Base-by-base conservation (phyloP, 1,284 basidiomycete species). In the Coniferiporia weirii region DNA sequence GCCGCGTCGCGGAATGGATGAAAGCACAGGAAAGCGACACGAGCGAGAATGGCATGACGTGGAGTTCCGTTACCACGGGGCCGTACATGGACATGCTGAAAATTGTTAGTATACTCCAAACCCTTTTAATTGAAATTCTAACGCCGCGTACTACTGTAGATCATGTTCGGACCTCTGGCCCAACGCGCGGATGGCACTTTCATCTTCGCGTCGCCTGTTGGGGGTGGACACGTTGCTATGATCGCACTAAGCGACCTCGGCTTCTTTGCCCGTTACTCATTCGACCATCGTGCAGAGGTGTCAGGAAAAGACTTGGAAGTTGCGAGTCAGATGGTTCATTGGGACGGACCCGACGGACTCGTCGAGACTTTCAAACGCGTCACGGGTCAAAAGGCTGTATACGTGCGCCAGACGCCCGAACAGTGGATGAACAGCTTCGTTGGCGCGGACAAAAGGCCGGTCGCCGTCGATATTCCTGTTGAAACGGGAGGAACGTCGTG, bases 61-160 rank as follows among this genome's bases (percentile, higher is more conserved):
- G 76, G 76, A 72, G 70, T 9, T 68, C 72, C 19, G 67, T 79
- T 50, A 72, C 73, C 4, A 71, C 75, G n/a, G 75, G 75, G 1
- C 74, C 75, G 2, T 79, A 78, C 66, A 72, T 77, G 66, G 76
- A 79, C 46, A 76, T 76, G 73, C 64, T 78, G 6, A 68, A 70
- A 40, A 63, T 65, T 44, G 72, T 74, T 57, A 61, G 75, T 69
- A 17, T 1, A 9, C 27, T 3, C n/a, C 17, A 5, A 27, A 40
- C 4, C 17, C 12, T 17, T 40, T n/a, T 1, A 8, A 46, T 17
- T 19, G 20, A 45, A 15, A 35, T 13, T 10, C 46, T 19, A 34
- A 17, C 34, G 32, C 38, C 38, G 3, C 15, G 13, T 32, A 32
- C 13, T 17, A 12, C 34, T 49, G 5, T 44, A 78, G 76, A 59